These are phyloP conservation scores for Penicillium pulvis DNA, from an alignment of 495 filamentous ascomycete species.

Conservation along the genomic window DNA sequence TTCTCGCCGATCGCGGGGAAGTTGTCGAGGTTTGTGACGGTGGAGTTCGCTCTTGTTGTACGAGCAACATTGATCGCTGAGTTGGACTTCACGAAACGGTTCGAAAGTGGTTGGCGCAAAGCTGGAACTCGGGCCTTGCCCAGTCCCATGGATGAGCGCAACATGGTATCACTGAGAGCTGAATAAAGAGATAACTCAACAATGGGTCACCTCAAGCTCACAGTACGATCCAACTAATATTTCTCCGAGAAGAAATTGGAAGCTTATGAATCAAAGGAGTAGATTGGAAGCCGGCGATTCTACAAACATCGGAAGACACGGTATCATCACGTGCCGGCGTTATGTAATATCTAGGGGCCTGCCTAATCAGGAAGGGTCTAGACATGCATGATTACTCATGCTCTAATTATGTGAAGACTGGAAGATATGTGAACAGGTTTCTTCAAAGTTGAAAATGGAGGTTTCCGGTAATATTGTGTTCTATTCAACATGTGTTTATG, in stretches of 20 bases:
- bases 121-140: conserved; percentile 31
- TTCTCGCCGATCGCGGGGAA: conserved; percentile 78
- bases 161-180: conserved; percentile 25
- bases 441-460: neutral
- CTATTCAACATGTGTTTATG: neutral
- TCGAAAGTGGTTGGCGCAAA: conserved; percentile 28
- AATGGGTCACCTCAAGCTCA: conserved; percentile 2
- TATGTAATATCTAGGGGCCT: neutral
- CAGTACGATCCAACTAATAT: neutral
- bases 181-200: neutral
- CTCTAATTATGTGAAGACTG: neutral
- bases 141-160: conserved; percentile 37
- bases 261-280: conserved; percentile 2
- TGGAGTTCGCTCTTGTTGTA: conserved; percentile 58
- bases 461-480: neutral
- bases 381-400: neutral
- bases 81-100: conserved; percentile 5
- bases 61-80: conserved; percentile 30
- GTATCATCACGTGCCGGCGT: neutral
- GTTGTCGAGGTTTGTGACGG: conserved; percentile 69
- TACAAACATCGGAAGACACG: conserved; percentile 3
- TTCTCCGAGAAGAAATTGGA: neutral
- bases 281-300: neutral
- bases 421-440: neutral
- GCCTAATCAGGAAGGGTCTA: neutral